Conservation (phyloP, 2,329 filamentous ascomycete species). For the Verticillium albo-atrum region DNA sequence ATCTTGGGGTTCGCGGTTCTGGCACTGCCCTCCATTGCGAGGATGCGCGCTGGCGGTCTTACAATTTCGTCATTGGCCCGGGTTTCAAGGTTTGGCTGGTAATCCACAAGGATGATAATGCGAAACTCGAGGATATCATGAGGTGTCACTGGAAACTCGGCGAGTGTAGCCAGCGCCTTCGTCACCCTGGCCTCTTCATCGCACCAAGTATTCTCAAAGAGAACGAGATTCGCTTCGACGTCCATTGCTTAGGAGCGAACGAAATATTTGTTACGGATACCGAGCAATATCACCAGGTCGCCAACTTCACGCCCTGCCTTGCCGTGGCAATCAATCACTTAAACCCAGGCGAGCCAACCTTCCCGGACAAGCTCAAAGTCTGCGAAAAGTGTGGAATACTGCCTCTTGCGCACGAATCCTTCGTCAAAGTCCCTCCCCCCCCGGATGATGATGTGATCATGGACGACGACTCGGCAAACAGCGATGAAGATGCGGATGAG, state of each 20-base stretch:
- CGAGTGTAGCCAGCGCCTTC: not conserved
- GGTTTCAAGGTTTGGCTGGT: slow-evolving; percentile 1
- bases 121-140: not conserved
- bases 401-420: not conserved
- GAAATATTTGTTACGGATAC: not conserved
- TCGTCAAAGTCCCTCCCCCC: not conserved
- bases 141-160: not conserved
- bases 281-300: not conserved
- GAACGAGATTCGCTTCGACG: not conserved
- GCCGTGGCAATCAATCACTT: slow-evolving; percentile 2
- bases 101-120: not conserved
- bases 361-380: not conserved
- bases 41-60: not conserved
- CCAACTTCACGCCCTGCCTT: not conserved
- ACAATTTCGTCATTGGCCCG: not conserved
- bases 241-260: not conserved
- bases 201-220: not conserved
- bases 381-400: slow-evolving; percentile 2
- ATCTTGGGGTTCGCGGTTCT: not conserved
- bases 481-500: not conserved
- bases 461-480: not conserved
- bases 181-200: slow-evolving; percentile 1
- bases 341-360: not conserved
- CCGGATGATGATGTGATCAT: not conserved
- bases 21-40: not conserved